Conservation (phyloP, 2,329 filamentous ascomycete species). For the Trichophyton equinum region DNA sequence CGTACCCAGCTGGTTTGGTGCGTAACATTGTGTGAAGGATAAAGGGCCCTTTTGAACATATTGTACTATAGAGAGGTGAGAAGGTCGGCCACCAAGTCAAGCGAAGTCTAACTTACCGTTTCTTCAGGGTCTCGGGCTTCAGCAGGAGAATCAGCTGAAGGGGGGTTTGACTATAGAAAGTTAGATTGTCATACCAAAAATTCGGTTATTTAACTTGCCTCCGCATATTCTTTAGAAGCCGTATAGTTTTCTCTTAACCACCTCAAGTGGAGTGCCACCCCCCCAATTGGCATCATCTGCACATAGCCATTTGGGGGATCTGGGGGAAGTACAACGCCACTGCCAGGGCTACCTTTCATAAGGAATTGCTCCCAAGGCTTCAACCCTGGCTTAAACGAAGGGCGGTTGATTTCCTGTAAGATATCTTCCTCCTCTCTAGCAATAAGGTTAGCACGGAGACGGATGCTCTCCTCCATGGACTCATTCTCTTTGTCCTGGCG, state of each 20-base stretch:
- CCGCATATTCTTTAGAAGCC: background rate
- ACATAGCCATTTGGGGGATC: constrained; percentile 4
- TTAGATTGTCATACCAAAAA: background rate
- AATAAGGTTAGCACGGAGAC: constrained; percentile 4
- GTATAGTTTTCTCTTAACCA: background rate
- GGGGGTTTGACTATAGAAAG: background rate
- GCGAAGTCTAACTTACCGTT: background rate
- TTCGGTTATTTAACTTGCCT: background rate
- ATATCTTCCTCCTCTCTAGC: constrained; percentile 6
- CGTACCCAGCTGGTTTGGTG: background rate
- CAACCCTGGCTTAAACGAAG: constrained; percentile 6
- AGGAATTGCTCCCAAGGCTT: constrained; percentile 14
- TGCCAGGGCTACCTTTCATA: no score
- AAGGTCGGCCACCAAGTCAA: background rate
- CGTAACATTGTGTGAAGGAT: background rate
- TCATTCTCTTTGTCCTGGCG: no score
- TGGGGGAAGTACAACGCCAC: constrained; percentile 6
- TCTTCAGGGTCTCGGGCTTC: background rate
- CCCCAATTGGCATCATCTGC: constrained; percentile 11
- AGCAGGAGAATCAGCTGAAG: background rate
- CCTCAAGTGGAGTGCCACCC: background rate
- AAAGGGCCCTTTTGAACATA: background rate
- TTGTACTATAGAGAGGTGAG: background rate
- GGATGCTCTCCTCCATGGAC: background rate
- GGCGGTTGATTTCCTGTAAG: constrained; percentile 6